Evolutionary conservation across 164 flowering plant genomes (phyloP).

Genomic region (Echeveria elegans): DNA sequence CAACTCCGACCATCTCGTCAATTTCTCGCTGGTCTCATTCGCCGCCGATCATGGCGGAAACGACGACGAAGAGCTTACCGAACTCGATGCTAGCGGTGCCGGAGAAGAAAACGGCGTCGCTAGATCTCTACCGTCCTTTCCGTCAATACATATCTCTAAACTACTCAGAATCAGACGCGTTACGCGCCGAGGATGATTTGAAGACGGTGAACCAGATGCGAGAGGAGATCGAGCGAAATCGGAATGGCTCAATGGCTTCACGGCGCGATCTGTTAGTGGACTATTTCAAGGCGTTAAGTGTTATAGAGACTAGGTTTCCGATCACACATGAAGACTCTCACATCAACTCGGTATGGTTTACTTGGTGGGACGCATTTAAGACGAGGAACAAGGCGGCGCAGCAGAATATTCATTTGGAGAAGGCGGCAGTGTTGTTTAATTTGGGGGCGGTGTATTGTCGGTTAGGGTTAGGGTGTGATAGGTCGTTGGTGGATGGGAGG

Average conservation of each 20-base stretch:
- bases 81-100: constrained; percentile 70
- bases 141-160: constrained; percentile 60
- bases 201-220: constrained; percentile 52
- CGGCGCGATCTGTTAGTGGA: constrained; percentile 70
- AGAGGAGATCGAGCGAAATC: constrained; percentile 49
- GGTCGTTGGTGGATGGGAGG: constrained; percentile 54
- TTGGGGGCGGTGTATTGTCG: constrained; percentile 80
- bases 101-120: constrained; percentile 75
- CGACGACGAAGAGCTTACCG: constrained; percentile 18
- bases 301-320: constrained; percentile 84
- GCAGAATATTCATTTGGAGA: constrained; percentile 62
- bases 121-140: constrained; percentile 85
- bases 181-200: constrained; percentile 81
- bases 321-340: constrained; percentile 81
- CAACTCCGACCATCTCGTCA: constrained; percentile 7
- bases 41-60: constrained; percentile 8
- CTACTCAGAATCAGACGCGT: constrained; percentile 90
- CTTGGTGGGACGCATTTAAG: constrained; percentile 87
- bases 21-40: not conserved
- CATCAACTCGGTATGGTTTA: constrained; percentile 54
- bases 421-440: constrained; percentile 37
- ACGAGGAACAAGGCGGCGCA: constrained; percentile 57
- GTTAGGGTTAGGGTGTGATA: constrained; percentile 59
- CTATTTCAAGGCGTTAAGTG: constrained; percentile 61
- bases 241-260: constrained; percentile 27